A percentile compares a stretch with the other conserved stretches of the same genome.
Conservation (phyloP, 2,329 filamentous ascomycete genomes). For the Sarocladium kiliense region DNA sequence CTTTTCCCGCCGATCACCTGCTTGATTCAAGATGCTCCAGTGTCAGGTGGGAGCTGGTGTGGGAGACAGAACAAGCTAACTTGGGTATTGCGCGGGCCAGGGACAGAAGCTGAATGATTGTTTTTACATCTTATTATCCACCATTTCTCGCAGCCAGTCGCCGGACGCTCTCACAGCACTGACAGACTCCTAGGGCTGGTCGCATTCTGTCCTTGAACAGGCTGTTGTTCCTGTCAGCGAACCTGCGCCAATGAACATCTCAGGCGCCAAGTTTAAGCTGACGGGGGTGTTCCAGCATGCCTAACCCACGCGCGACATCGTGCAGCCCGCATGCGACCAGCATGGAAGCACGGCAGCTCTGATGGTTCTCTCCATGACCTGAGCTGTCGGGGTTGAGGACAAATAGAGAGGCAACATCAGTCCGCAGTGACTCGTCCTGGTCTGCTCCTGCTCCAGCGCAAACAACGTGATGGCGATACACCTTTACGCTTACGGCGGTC, state of each 20-base stretch:
- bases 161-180: no score
- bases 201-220: no score
- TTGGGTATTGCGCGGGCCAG: neutral
- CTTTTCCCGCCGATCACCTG: neutral
- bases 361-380: neutral
- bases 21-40: no score
- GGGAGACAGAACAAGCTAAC: no score
- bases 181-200: no score
- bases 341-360: neutral
- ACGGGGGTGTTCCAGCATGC: neutral
- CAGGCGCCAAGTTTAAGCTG: neutral
- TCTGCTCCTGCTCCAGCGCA: no score
- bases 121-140: no score
- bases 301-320: neutral
- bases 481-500: neutral
- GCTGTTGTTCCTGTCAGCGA: neutral
- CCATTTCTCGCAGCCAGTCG: no score
- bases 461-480: neutral
- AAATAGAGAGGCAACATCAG: no score
- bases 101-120: no score
- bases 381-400: neutral
- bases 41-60: no score
- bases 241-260: neutral
- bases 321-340: neutral
- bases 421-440: no score